Percentiles rank a stretch among this genome's conserved stretches.
These are phyloP conservation scores for Amanita molliuscula DNA, from an alignment of 768 basidiomycete genomes.

Conservation along the genomic window DNA sequence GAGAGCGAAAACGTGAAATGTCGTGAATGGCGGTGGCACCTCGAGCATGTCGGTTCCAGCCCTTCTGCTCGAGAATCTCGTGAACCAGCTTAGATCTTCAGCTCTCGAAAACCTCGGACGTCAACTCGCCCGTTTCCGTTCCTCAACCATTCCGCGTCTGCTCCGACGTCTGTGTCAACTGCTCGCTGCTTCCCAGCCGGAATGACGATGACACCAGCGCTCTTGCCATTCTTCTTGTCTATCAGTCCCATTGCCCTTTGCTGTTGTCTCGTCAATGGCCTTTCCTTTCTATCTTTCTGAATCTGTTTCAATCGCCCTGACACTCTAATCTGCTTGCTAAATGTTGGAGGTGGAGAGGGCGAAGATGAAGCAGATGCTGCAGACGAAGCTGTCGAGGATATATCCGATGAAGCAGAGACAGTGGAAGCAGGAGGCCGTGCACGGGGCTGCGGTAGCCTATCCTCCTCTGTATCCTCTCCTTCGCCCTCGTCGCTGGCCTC, in stretches of 20 bases:
- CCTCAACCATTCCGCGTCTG: conserved; percentile 32
- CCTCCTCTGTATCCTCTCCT: conserved; percentile 11
- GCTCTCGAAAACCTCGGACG: conserved; percentile 68
- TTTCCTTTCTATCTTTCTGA: conserved; percentile 15
- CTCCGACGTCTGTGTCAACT: conserved; percentile 22
- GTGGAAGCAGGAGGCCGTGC: conserved; percentile 9
- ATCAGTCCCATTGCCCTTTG: conserved; percentile 61
- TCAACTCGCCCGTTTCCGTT: conserved; percentile 55
- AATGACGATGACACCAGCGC: conserved; percentile 56
- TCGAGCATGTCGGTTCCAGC: not conserved
- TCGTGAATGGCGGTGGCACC: not conserved
- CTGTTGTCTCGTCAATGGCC: conserved; percentile 53
- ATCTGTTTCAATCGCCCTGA: conserved; percentile 8
- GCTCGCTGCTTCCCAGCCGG: conserved; percentile 44
- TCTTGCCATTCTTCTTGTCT: conserved; percentile 26
- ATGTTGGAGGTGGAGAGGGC: conserved; percentile 14
- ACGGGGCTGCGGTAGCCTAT: conserved; percentile 9
- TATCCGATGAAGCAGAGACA: conserved; percentile 9
- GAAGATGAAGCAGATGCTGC: conserved; percentile 17
- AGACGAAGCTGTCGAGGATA: conserved; percentile 10
- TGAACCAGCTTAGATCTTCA: conserved; percentile 40
- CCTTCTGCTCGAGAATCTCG: not conserved
- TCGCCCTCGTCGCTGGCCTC: conserved; percentile 8
- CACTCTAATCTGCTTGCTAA: not conserved
- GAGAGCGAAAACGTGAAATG: not conserved